A percentile compares a stretch with the other conserved stretches of the same genome.
Evolutionary conservation across 179 eudicot genomes (phyloP).

Genomic region (Heliamphora ciliata): DNA sequence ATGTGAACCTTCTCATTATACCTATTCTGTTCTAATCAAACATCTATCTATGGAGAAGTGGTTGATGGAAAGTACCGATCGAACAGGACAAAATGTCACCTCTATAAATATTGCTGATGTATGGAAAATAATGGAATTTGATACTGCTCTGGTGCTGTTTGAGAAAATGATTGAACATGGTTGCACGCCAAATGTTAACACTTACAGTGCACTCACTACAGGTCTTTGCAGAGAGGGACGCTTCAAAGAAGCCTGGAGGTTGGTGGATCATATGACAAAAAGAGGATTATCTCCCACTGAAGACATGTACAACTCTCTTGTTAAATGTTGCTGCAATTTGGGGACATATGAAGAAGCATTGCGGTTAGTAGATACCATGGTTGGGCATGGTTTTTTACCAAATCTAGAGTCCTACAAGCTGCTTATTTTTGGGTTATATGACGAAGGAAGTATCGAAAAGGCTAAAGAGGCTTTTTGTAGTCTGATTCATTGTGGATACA

Average conservation of each 20-base stretch:
- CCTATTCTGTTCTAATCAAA: constrained; percentile 63
- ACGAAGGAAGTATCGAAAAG: constrained; percentile 38
- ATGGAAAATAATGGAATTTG: constrained; percentile 67
- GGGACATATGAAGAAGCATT: constrained; percentile 49
- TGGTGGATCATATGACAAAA: constrained; percentile 56
- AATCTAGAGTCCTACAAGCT: constrained; percentile 43
- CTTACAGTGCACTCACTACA: constrained; percentile 41
- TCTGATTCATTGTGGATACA: constrained; percentile 56
- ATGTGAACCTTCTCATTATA: constrained; percentile 61
- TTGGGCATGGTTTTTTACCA: constrained; percentile 41
- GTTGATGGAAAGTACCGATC: constrained; percentile 17
- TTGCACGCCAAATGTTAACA: constrained; percentile 35
- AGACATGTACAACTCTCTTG: constrained; percentile 41
- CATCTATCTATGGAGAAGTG: constrained; percentile 38
- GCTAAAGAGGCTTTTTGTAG: constrained; percentile 49
- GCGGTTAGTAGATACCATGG: constrained; percentile 36
- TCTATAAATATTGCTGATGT: constrained; percentile 42
- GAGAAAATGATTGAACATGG: constrained; percentile 50
- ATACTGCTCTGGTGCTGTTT: constrained; percentile 45
- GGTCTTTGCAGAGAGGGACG: constrained; percentile 63
- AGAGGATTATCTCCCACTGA: constrained; percentile 44
- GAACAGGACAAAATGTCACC: constrained; percentile 20
- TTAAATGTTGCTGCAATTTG: constrained; percentile 53
- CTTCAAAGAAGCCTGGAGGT: constrained; percentile 42
- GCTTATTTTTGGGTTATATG: constrained; percentile 66